Base-by-base conservation (phyloP, 352 stramenopile genomes). In the Pythium vanterpoolii region DNA sequence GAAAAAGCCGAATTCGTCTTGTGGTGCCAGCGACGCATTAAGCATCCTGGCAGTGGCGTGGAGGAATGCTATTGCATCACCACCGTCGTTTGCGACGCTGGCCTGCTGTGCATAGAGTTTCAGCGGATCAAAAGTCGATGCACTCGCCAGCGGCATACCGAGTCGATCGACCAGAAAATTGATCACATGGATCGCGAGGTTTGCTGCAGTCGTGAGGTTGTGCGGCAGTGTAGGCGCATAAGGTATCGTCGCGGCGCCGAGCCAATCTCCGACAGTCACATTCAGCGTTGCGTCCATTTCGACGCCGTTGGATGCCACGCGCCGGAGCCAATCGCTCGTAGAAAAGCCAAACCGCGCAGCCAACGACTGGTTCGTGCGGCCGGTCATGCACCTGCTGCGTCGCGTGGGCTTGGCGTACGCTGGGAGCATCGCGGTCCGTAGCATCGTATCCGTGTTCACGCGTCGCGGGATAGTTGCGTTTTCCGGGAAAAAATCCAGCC, bases 181-280 rank as follows among this genome's bases (percentile, higher is more conserved):
- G 45, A 68, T 38, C 11, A 36, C 36, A 47, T 68, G 60, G 30
- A 68, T 68, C 27, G 45, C 53, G 8, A 68, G 40, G 26, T 68
- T 68, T 6, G 52, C 60, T 0, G 23, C 34, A 0, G 30, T 62
- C 16, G 60, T 68, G 23, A 58, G 49, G 27, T 45, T 58, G 48
- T 45, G 60, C 6, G 60, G 60, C n/a, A 68, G 16, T n/a, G 18
- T 21, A 4, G 19, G n/a, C 0, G 42, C 19, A 1, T 18, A 48
- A 6, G 42, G 19, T 4, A 8, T n/a, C 1, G n/a, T 18, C 8
- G 16, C 6, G 3, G n/a, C 4, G 24, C 8, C 19, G 30, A 60
- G 47, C 60, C 48, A 68, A 11, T 68, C 50, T 18, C 46, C 31
- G 8, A 59, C 51, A 24, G 21, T 59, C 8, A 62, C n/a, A 43